Conservation (phyloP, 164 flowering plant genomes). For the Sedum album region DNA sequence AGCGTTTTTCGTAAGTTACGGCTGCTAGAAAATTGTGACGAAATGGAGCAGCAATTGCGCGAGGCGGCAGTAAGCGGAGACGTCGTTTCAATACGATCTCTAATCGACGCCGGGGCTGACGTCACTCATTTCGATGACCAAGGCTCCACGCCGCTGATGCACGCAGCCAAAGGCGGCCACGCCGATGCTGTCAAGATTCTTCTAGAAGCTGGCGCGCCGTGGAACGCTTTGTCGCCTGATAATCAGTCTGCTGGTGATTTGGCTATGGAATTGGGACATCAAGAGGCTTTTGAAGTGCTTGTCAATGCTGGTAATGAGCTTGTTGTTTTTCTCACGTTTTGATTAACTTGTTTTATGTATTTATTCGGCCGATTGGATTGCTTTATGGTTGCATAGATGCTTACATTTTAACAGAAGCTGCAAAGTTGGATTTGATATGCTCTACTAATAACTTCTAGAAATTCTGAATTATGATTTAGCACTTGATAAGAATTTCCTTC, state of each 20-base stretch:
- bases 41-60: slow-evolving; percentile 30
- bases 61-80: slow-evolving; percentile 65
- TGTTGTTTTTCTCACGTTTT: background rate
- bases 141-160: slow-evolving; percentile 85
- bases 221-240: slow-evolving; percentile 87
- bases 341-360: background rate
- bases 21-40: no score
- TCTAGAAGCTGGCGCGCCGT: slow-evolving; percentile 81
- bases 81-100: slow-evolving; percentile 21
- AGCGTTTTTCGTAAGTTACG: no score
- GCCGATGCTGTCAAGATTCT: slow-evolving; percentile 38
- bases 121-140: slow-evolving; percentile 62
- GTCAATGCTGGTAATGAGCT: slow-evolving; percentile 70
- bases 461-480: no score
- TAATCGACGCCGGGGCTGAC: slow-evolving; percentile 59
- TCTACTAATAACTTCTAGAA: no score
- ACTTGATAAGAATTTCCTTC: no score
- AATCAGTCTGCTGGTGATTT: slow-evolving; percentile 87
- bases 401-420: no score
- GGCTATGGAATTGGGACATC: slow-evolving; percentile 80
- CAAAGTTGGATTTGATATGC: no score
- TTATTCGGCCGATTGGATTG: no score
- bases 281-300: slow-evolving; percentile 72
- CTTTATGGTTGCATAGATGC: no score
- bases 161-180: slow-evolving; percentile 77